Base-by-base conservation (phyloP, 208 protist species). In the Trypanosoma mega region DNA sequence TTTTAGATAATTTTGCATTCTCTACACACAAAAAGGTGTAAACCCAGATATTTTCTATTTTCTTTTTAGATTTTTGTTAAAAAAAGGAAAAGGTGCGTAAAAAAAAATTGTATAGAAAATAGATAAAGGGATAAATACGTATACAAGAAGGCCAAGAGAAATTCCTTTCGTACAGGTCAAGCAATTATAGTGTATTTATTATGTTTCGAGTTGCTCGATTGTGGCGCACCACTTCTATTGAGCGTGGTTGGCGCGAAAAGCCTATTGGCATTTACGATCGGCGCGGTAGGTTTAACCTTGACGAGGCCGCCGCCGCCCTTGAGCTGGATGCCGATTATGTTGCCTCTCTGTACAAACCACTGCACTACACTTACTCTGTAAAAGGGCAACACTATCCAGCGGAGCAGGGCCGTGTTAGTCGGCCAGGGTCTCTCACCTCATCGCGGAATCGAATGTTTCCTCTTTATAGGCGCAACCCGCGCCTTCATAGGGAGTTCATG, bases 341-440 rank as follows among this genome's bases (percentile, higher is more conserved):
- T 2, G 80, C 83, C 1, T 81, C 89, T 5, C 73, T 95, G 27
- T 92, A 88, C 66, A 86, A 85, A 30, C 89, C 89, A 0, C 23
- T 85, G 39, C 79, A 90, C 50, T 95, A 90, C 52, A 95, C 82
- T 5, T 95, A 88, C 61, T 14, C 55, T 26, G 65, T 95, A 47
- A 77, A 74, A 36, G 89, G 89, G 3, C 85, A 95, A 64, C 81
- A 76, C 24, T 95, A 92, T 39, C 89, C 89, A 6, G 80, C 74
- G 2, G 80, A 95, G 67, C 82, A 85, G 55, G 85, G 83, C 30
- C 77, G 85, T 20, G 70, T 72, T 6, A 92, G 85, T 48, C 72
- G 85, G 0, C 89, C 89, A 16, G 89, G 89, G 3, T 82, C 78
- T 8, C 58, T 85, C 20, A 46, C 67, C 3, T 73, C 72, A 16